phyloP scores from a whole-genome alignment of 2,329 filamentous ascomycete species.

The Alternaria longipes region DNA sequence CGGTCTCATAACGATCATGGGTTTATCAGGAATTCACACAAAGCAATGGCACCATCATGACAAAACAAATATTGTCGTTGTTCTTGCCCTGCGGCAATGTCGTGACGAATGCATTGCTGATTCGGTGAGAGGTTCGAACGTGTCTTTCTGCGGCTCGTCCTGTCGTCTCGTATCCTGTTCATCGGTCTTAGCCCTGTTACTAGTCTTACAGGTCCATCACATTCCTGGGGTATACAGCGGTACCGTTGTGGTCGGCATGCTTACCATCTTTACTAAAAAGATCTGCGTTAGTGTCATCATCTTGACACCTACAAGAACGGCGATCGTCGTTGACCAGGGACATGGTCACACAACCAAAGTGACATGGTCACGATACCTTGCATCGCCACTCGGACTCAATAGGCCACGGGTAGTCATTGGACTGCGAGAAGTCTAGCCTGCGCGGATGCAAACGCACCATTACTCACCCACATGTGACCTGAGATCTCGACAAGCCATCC shows the following conservation, averaged over 20 bases:
- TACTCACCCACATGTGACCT: not conserved
- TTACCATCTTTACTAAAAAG: not conserved
- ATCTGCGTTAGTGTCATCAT: slow-evolving; percentile 1
- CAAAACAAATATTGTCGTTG: slow-evolving; percentile 21
- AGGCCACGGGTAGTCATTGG: not conserved
- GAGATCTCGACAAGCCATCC: not conserved
- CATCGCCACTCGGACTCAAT: not conserved
- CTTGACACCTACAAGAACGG: not conserved
- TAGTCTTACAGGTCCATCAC: not conserved
- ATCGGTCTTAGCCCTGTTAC: not conserved
- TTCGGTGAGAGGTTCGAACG: not conserved
- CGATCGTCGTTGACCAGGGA: not conserved
- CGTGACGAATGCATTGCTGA: not conserved
- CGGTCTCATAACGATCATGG: slow-evolving; percentile 48
- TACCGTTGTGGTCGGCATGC: not conserved
- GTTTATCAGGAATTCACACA: slow-evolving; percentile 47
- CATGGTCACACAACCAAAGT: not conserved
- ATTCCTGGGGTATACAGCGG: not conserved
- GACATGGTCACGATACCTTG: not conserved
- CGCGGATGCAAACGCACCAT: not conserved
- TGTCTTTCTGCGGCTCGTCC: not conserved
- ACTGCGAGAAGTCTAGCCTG: not conserved
- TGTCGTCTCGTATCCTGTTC: not conserved
- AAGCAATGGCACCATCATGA: slow-evolving; percentile 50
- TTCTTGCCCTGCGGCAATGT: not conserved